phyloP scores from a whole-genome alignment of 108 stramenopile genomes.

The Conticribra weissflogii region DNA sequence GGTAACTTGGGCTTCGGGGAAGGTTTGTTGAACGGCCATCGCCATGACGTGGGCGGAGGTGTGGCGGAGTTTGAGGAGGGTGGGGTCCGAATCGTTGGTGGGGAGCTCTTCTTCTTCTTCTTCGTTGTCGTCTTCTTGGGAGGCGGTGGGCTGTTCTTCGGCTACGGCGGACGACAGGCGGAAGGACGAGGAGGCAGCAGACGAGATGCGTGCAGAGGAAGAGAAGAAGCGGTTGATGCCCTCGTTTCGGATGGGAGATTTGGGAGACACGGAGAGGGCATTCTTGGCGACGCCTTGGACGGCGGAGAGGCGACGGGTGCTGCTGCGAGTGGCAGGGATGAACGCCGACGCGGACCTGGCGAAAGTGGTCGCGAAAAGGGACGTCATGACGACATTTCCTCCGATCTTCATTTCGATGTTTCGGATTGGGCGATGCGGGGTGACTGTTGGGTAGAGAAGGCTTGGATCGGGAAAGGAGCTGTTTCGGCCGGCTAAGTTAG shows the following conservation, averaged over 20 bases:
- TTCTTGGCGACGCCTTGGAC: not conserved
- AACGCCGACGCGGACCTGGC: slow-evolving; percentile 19
- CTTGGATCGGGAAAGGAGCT: no score
- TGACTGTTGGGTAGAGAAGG: no score
- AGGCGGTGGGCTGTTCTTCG: slow-evolving; percentile 22
- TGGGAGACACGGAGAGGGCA: no score
- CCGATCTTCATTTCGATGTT: slow-evolving; percentile 22
- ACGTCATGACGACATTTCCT: slow-evolving; percentile 12
- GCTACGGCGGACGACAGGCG: no score
- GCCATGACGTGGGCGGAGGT: slow-evolving; percentile 98
- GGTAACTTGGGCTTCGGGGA: slow-evolving; percentile 94
- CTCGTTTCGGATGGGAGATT: no score
- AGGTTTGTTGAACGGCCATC: slow-evolving; percentile 95
- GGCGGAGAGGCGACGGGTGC: not conserved
- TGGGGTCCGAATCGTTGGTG: slow-evolving; percentile 91
- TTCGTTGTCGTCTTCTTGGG: slow-evolving; percentile 17
- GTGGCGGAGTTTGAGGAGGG: slow-evolving; percentile 92
- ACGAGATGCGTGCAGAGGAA: no score
- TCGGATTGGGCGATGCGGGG: no score
- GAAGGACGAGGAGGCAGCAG: no score
- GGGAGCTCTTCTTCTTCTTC: slow-evolving; percentile 73
- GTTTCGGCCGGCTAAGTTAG: no score
- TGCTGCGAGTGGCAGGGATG: slow-evolving; percentile 1
- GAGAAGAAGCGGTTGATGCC: no score
- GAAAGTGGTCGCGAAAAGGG: slow-evolving; percentile 6